phyloP scores from a whole-genome alignment of 345 rosid species.

The Erysimum cheiranthoides region DNA sequence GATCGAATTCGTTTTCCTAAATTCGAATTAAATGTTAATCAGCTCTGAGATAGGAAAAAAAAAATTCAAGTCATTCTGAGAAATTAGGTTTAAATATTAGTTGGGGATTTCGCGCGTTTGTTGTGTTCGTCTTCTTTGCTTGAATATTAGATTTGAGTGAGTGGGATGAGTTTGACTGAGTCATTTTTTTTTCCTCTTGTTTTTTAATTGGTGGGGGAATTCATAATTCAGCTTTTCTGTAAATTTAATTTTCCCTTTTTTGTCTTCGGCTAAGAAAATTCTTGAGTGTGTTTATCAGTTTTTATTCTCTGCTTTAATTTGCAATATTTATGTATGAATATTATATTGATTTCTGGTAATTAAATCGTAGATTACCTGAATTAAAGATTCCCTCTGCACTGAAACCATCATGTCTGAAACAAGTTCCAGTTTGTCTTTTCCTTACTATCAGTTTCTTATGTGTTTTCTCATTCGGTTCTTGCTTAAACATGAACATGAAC shows the following conservation, averaged over 20 bases:
- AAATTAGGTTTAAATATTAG: slow-evolving; percentile 35
- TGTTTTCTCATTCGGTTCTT: slow-evolving; percentile 42
- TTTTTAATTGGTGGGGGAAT: slow-evolving; percentile 37
- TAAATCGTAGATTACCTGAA: slow-evolving; percentile 42
- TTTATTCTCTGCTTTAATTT: slow-evolving; percentile 37
- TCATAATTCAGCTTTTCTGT: slow-evolving; percentile 48
- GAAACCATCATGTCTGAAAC: slow-evolving; percentile 57
- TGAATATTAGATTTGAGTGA: slow-evolving; percentile 42
- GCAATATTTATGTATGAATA: slow-evolving; percentile 28
- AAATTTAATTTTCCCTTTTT: slow-evolving; percentile 18
- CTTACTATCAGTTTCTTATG: slow-evolving; percentile 37
- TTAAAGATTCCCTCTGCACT: slow-evolving; percentile 50
- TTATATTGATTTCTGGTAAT: slow-evolving; percentile 44
- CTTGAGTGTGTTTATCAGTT: slow-evolving; percentile 43
- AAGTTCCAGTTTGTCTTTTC: slow-evolving; percentile 78
- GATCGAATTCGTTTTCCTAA: background rate
- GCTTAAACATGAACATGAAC: slow-evolving; percentile 27
- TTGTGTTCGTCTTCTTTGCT: slow-evolving; percentile 42
- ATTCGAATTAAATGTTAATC: background rate
- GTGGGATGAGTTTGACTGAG: slow-evolving; percentile 70
- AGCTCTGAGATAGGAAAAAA: too few species aligned
- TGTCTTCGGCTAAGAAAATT: slow-evolving; percentile 28
- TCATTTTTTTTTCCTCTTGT: slow-evolving; percentile 35
- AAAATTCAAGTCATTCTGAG: background rate
- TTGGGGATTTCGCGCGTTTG: slow-evolving; percentile 65